Evolutionary conservation across 441 rosid species (phyloP).

Genomic region (Pelargonium cotyledonis): DNA sequence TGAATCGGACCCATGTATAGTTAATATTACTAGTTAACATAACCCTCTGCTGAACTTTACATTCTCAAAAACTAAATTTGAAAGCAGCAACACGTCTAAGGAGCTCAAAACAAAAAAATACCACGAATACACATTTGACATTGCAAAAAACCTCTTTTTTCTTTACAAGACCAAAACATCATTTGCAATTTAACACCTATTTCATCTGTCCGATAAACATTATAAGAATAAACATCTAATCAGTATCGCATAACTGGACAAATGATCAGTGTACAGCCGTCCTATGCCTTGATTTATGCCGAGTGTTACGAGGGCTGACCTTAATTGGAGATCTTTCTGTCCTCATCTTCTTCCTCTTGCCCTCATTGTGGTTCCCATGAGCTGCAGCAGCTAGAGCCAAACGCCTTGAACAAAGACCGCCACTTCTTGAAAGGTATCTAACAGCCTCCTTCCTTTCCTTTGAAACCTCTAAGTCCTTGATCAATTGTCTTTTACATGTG

Average conservation of each 20-base stretch:
- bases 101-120: no score
- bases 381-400: constrained; percentile 27
- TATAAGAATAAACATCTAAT: not conserved
- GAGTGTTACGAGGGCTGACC: not conserved
- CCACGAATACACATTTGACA: no score
- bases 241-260: not conserved
- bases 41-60: no score
- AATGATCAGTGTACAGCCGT: no score
- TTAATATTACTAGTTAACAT: no score
- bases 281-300: not conserved
- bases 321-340: constrained; percentile 29
- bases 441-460: constrained; percentile 31
- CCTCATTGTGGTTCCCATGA: constrained; percentile 19
- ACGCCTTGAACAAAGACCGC: constrained; percentile 25
- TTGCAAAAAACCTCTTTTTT: no score
- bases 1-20: no score
- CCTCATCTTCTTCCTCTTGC: constrained; percentile 24
- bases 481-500: constrained; percentile 12
- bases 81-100: no score
- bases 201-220: not conserved
- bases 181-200: not conserved
- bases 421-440: constrained; percentile 27
- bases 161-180: not conserved
- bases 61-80: no score
- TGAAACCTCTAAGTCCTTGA: constrained; percentile 9